Evolutionary conservation across 768 basidiomycete species (phyloP).

Genomic region (Tephrocybe sp.): DNA sequence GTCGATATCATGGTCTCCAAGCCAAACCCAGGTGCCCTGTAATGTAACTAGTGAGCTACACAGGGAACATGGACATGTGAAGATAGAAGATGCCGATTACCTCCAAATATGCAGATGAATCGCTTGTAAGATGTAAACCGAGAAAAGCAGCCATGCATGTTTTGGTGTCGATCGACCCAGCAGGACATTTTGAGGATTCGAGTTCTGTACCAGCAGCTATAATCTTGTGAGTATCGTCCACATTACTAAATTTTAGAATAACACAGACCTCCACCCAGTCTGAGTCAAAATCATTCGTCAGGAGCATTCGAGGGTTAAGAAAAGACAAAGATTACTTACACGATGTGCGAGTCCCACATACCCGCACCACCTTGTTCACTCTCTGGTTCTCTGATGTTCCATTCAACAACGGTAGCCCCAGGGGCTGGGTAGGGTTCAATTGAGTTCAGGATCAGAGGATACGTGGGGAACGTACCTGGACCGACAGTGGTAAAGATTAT

Average conservation of each 20-base stretch:
- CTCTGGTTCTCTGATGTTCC: conserved; percentile 59
- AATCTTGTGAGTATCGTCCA: not conserved
- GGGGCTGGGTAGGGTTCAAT: conserved; percentile 27
- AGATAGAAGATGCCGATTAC: conserved; percentile 30
- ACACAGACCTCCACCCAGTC: conserved; percentile 36
- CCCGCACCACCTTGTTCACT: conserved; percentile 54
- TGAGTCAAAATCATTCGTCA: conserved; percentile 4
- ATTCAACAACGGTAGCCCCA: conserved; percentile 68
- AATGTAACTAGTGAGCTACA: too few species aligned
- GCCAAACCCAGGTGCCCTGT: conserved; percentile 79
- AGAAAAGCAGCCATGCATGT: conserved; percentile 68
- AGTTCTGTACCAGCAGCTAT: conserved; percentile 58
- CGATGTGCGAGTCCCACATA: conserved; percentile 60
- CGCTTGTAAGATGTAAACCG: conserved; percentile 57
- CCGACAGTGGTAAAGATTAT: conserved; percentile 43
- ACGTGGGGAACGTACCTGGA: not conserved
- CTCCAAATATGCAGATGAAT: conserved; percentile 66
- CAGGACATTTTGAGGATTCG: conserved; percentile 44
- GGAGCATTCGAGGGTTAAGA: not conserved
- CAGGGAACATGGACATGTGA: not conserved
- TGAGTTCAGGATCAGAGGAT: not conserved
- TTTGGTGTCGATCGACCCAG: conserved; percentile 36
- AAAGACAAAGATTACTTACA: too few species aligned
- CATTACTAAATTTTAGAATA: not conserved
- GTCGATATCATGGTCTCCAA: conserved; percentile 82